Percentiles rank a stretch among this genome's conserved stretches.
These are phyloP conservation scores for Trichoderma virens DNA, from an alignment of 495 filamentous ascomycete genomes.

Conservation along the genomic window DNA sequence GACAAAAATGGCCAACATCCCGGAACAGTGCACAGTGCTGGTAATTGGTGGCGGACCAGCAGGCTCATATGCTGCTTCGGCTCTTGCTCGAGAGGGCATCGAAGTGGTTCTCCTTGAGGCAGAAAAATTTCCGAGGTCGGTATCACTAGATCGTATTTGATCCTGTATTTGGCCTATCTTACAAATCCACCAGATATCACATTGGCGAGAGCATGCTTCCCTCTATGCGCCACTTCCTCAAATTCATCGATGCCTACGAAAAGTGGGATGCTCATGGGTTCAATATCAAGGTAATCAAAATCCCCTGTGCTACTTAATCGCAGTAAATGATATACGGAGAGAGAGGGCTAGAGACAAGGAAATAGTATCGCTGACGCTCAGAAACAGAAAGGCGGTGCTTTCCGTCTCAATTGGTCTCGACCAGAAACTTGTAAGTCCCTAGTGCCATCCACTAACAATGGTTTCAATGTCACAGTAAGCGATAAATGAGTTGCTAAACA, in stretches of 20 bases:
- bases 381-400: not conserved
- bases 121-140: slow-evolving; percentile 27
- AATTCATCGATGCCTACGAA: slow-evolving; percentile 40
- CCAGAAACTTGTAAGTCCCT: too few species aligned
- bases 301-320: slow-evolving; percentile 34
- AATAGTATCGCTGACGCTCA: slow-evolving; percentile 41
- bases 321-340: too few species aligned
- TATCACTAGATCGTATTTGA: too few species aligned
- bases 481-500: not conserved
- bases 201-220: slow-evolving; percentile 44
- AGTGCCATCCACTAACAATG: slow-evolving; percentile 23
- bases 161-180: too few species aligned
- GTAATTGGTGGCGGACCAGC: slow-evolving; percentile 41
- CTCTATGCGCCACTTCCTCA: slow-evolving; percentile 39
- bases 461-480: too few species aligned
- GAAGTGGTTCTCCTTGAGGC: slow-evolving; percentile 36
- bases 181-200: slow-evolving; percentile 31
- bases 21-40: slow-evolving; percentile 30
- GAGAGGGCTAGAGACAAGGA: too few species aligned
- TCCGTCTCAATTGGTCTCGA: too few species aligned
- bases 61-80: slow-evolving; percentile 38
- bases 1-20: slow-evolving; percentile 17
- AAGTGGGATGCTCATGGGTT: slow-evolving; percentile 40
- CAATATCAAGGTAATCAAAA: slow-evolving; percentile 16
- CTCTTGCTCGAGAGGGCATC: slow-evolving; percentile 38